A percentile compares a stretch with the other conserved stretches of the same genome.
These are phyloP conservation scores for Cucumis melo DNA, from an alignment of 306 rosid species.

Conservation along the genomic window DNA sequence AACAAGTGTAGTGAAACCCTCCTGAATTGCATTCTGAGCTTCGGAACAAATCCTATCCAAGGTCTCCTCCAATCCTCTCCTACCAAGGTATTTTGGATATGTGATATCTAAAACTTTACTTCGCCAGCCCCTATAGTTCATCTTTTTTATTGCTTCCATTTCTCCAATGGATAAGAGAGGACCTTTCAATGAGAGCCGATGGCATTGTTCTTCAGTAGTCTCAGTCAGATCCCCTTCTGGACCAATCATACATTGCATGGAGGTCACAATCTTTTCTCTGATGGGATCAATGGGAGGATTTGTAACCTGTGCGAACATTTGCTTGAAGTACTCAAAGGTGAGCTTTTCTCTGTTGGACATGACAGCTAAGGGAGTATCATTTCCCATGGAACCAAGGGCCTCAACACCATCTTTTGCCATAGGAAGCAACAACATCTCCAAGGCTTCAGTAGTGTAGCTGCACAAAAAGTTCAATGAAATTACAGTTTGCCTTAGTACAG, in stretches of 20 bases:
- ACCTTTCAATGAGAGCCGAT: slow-evolving; percentile 78
- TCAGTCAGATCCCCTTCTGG: slow-evolving; percentile 97
- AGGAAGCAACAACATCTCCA: slow-evolving; percentile 97
- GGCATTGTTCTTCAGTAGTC: slow-evolving; percentile 85
- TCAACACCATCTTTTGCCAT: slow-evolving; percentile 95
- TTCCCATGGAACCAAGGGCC: slow-evolving; percentile 99
- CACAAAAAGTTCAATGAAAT: slow-evolving; percentile 12
- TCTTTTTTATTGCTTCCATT: slow-evolving; percentile 75
- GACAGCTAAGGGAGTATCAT: slow-evolving; percentile 87
- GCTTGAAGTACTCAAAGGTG: slow-evolving; percentile 92
- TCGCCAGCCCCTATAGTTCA: slow-evolving; percentile 86
- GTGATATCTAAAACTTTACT: slow-evolving; percentile 88
- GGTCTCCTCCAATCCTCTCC: slow-evolving; percentile 73
- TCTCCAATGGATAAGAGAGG: slow-evolving; percentile 64
- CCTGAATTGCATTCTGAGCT: slow-evolving; percentile 67
- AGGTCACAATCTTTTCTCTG: slow-evolving; percentile 92
- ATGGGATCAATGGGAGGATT: slow-evolving; percentile 99
- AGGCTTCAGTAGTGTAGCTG: slow-evolving; percentile 76
- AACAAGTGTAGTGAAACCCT: slow-evolving; percentile 76
- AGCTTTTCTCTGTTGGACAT: slow-evolving; percentile 91
- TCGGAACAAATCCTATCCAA: slow-evolving; percentile 71
- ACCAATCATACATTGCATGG: slow-evolving; percentile 94
- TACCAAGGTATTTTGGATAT: slow-evolving; percentile 61
- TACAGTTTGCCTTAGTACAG: slow-evolving; percentile 1
- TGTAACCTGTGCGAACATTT: slow-evolving; percentile 98